A percentile compares a stretch with the other conserved stretches of the same genome.
Evolutionary conservation across 352 stramenopile species (phyloP).

Genomic region (Phytophthora pseudosyringae): DNA sequence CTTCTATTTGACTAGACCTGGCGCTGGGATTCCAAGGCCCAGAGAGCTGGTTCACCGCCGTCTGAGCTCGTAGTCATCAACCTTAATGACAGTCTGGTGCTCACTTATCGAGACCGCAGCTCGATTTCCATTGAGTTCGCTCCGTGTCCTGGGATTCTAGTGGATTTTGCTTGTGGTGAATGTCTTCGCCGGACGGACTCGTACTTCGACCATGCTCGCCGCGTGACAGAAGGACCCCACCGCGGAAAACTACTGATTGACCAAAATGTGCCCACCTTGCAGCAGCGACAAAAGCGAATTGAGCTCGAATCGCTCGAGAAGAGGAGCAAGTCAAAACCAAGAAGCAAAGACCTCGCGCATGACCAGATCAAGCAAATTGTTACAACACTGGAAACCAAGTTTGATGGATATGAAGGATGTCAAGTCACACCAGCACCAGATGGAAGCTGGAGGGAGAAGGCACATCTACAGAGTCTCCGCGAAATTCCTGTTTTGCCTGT

Average conservation of each 20-base stretch:
- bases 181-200: slow-evolving; percentile 69
- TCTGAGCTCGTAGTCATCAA: slow-evolving; percentile 61
- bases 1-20: slow-evolving; percentile 42
- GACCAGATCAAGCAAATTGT: slow-evolving; percentile 73
- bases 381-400: slow-evolving; percentile 61
- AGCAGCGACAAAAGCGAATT: slow-evolving; percentile 78
- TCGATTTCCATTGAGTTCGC: slow-evolving; percentile 75
- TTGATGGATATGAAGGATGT: slow-evolving; percentile 78
- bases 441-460: slow-evolving; percentile 63
- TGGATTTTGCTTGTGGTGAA: slow-evolving; percentile 77
- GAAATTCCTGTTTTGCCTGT: slow-evolving; percentile 72
- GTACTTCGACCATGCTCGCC: slow-evolving; percentile 69
- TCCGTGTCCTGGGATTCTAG: slow-evolving; percentile 55
- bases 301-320: slow-evolving; percentile 70
- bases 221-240: slow-evolving; percentile 44
- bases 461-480: slow-evolving; percentile 52
- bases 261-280: slow-evolving; percentile 56
- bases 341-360: slow-evolving; percentile 66
- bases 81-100: slow-evolving; percentile 74
- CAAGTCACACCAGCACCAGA: slow-evolving; percentile 68
- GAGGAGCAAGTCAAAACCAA: slow-evolving; percentile 77
- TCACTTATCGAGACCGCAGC: slow-evolving; percentile 73
- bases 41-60: slow-evolving; percentile 67
- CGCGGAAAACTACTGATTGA: slow-evolving; percentile 72
- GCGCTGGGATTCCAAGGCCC: slow-evolving; percentile 70